phyloP scores from a whole-genome alignment of 2,329 filamentous ascomycete species.

The Monosporascus sp. region DNA sequence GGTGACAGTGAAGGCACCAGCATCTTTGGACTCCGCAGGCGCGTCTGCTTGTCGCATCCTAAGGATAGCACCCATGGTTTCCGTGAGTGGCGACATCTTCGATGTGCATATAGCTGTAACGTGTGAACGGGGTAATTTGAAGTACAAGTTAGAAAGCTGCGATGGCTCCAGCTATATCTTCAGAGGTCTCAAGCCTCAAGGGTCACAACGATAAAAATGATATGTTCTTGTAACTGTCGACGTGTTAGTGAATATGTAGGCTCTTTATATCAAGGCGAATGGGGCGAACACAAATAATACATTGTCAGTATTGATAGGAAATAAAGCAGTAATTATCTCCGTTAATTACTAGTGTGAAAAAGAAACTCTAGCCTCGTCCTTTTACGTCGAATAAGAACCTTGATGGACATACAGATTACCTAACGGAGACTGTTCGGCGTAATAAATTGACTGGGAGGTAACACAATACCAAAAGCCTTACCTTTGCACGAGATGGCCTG shows the following conservation, averaged over 20 bases:
- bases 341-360: not conserved
- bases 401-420: not conserved
- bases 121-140: not conserved
- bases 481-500: not conserved
- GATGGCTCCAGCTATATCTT: no score
- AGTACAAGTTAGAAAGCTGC: no score
- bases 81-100: slow-evolving; percentile 13
- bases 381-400: not conserved
- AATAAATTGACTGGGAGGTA: not conserved
- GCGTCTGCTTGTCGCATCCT: slow-evolving; percentile 18
- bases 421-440: not conserved
- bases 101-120: slow-evolving; percentile 2
- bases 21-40: slow-evolving; percentile 7
- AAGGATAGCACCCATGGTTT: slow-evolving; percentile 14
- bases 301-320: not conserved
- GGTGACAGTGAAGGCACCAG: slow-evolving; percentile 15
- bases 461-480: not conserved
- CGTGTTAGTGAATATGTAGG: no score
- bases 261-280: no score
- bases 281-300: no score
- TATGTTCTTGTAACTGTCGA: no score
- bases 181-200: no score
- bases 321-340: not conserved
- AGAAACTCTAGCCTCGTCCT: not conserved
- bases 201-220: no score